Conservation (phyloP, 2,329 filamentous ascomycete genomes). For the Cercospora zeae-maydis region DNA sequence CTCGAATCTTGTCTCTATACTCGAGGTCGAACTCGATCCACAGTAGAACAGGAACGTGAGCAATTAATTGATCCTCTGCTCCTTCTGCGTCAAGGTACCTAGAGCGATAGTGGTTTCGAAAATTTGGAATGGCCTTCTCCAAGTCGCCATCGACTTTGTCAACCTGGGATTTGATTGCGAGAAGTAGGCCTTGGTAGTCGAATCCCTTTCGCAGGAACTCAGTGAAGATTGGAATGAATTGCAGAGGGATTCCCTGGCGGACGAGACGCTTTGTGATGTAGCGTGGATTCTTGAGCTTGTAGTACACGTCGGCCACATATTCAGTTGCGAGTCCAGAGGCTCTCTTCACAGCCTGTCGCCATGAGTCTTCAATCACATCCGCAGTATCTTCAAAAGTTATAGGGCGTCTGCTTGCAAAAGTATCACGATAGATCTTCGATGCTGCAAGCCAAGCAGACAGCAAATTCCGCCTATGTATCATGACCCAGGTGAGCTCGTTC, state of each 20-base stretch:
- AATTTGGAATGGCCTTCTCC: background rate
- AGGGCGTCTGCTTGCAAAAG: background rate
- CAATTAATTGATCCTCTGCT: too few species aligned
- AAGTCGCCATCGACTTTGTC: background rate
- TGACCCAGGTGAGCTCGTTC: background rate
- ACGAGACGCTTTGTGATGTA: background rate
- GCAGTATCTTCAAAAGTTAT: background rate
- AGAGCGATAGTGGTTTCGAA: background rate
- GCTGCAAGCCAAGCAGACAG: slow-evolving; percentile 3
- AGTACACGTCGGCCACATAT: background rate
- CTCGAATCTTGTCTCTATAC: background rate
- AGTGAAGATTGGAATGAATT: background rate
- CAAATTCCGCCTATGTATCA: background rate
- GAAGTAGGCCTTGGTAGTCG: slow-evolving; percentile 3
- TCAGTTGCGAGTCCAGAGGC: background rate
- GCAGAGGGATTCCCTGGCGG: background rate
- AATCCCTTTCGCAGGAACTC: slow-evolving; percentile 7
- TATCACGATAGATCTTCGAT: background rate
- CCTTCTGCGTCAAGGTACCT: background rate
- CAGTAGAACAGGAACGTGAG: background rate
- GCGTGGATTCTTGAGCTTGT: background rate
- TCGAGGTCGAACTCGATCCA: background rate
- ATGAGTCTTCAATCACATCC: background rate
- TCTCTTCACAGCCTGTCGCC: background rate
- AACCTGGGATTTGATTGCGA: background rate